These are phyloP conservation scores for Zalaria obscura DNA, from an alignment of 2,329 filamentous ascomycete genomes.

Conservation along the genomic window DNA sequence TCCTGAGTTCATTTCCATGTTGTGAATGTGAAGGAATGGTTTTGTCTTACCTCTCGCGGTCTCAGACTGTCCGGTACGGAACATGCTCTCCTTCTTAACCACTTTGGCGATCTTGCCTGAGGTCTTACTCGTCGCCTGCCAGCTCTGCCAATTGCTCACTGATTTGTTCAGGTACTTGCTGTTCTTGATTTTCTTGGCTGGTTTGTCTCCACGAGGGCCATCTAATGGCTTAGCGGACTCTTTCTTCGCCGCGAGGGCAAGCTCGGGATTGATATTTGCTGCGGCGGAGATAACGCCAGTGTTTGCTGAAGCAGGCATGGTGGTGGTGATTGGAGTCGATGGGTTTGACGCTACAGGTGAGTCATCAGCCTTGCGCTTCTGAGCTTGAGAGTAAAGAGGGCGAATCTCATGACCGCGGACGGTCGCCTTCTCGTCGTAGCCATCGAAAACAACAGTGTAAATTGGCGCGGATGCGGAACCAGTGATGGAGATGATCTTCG, in stretches of 20 bases:
- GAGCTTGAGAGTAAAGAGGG: constrained; percentile 37
- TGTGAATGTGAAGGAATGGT: neutral
- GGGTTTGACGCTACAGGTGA: constrained; percentile 34
- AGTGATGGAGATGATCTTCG: constrained; percentile 84
- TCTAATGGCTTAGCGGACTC: constrained; percentile 46
- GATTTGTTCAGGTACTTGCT: constrained; percentile 81
- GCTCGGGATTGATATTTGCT: constrained; percentile 50
- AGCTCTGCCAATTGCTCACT: constrained; percentile 92
- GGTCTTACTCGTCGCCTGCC: constrained; percentile 52
- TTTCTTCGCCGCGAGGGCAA: constrained; percentile 49
- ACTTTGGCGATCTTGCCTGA: constrained; percentile 44
- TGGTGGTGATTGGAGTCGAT: constrained; percentile 21
- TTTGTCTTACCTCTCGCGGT: constrained; percentile 61
- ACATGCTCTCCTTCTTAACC: constrained; percentile 88
- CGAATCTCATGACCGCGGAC: constrained; percentile 68
- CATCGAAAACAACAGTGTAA: constrained; percentile 91
- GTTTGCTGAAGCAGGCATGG: constrained; percentile 23
- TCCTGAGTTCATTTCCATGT: neutral
- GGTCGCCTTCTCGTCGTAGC: constrained; percentile 69
- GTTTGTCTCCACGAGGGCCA: constrained; percentile 33
- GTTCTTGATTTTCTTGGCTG: constrained; percentile 68
- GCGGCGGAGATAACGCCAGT: constrained; percentile 49
- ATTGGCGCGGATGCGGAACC: constrained; percentile 83
- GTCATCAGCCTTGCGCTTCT: constrained; percentile 75
- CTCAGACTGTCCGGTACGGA: constrained; percentile 76